A percentile compares a stretch with the other conserved stretches of the same genome.
Evolutionary conservation across 768 basidiomycete genomes (phyloP).

Genomic region (Rhodotorula babjevae): DNA sequence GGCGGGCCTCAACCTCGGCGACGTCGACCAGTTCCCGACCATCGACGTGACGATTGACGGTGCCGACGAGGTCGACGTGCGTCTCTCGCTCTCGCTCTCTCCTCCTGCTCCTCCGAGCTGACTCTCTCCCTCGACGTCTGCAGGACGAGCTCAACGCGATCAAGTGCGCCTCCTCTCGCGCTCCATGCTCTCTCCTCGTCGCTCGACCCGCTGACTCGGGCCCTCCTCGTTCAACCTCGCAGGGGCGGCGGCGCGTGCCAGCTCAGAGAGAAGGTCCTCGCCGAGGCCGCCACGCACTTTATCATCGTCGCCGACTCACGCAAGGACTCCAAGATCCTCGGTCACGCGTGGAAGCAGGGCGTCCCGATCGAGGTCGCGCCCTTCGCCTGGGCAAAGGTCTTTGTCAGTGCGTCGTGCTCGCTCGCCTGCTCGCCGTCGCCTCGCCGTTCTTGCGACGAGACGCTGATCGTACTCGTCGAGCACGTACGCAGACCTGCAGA

Average conservation of each 20-base stretch:
- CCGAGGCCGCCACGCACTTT: conserved; percentile 90
- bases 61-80: conserved; percentile 71
- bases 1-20: conserved; percentile 50
- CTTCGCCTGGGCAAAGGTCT: conserved; percentile 85
- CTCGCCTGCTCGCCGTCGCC: too few species aligned
- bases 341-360: conserved; percentile 61
- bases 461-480: too few species aligned
- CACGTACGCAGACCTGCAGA: conserved; percentile 41
- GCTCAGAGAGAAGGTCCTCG: conserved; percentile 91
- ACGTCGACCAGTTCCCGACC: conserved; percentile 51
- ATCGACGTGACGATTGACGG: conserved; percentile 98
- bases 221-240: not conserved
- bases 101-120: not conserved
- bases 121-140: not conserved
- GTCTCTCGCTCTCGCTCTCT: not conserved
- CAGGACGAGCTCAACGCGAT: conserved; percentile 82
- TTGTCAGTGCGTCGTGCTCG: conserved; percentile 51
- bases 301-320: conserved; percentile 90
- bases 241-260: conserved; percentile 82
- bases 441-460: too few species aligned
- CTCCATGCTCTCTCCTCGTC: too few species aligned
- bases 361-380: conserved; percentile 96
- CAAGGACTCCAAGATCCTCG: conserved; percentile 59
- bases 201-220: not conserved
- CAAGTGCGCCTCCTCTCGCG: conserved; percentile 75